Base-by-base conservation (phyloP, 1,284 basidiomycete genomes). In the Microbotryum violaceum region DNA sequence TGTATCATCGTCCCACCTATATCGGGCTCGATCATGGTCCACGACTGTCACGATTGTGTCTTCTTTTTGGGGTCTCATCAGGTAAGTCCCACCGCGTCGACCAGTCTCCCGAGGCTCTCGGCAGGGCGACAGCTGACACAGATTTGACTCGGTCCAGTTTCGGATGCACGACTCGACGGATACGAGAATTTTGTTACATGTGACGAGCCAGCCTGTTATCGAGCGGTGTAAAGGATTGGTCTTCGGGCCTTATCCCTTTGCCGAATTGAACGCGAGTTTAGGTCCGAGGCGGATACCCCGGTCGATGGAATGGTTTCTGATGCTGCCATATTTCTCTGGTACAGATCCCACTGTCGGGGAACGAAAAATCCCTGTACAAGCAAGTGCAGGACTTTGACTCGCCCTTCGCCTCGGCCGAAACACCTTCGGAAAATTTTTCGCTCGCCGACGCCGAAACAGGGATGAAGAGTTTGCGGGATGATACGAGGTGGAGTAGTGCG, bases 111-210 rank as follows among this genome's bases (percentile, higher is more conserved):
- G 1, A 27, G 27, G 27, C 27, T 27, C 27, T 27, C 4, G 29
- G 18, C 12, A 23, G 50, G 25, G 21, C 1, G 45, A 18, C 29
- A 18, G 4, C n/a, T 31, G n/a, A 33, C 23, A 8, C 31, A 27
- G 4, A 27, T 27, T 14, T 20, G 14, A 33, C 37, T 16, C 6
- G 8, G 18, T 10, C 6, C 58, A 67, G 65, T 60, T 67, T 47
- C 62, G 65, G 27, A 64, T 67, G 56, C 65, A 67, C 58, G 54
- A 64, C 44, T 64, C 65, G 37, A 31, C 14, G 1, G n/a, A 25
- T 2, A 64, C 62, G 21, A 18, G 8, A 4, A 29, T 67, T 3
- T 37, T 60, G 25, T 42, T 67, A 27, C 55, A 49, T 0, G 54
- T 63, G 21, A 27, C 27, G 9, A 61, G 62, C 33, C 51, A 49